Percentiles rank a stretch among this genome's conserved stretches.
phyloP scores from a whole-genome alignment of 106 monocot species.

The Allium sativum region DNA sequence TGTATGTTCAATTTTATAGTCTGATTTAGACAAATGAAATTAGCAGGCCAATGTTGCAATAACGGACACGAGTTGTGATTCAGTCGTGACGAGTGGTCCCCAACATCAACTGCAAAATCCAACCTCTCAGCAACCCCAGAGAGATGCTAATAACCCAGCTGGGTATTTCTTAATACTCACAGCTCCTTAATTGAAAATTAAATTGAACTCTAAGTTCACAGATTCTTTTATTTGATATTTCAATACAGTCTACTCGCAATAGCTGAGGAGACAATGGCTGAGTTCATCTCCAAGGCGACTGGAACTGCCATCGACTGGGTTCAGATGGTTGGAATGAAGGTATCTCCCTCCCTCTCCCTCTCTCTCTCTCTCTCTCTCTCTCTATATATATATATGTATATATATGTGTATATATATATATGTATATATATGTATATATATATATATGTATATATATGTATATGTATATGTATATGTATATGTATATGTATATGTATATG shows the following conservation, averaged over 20 bases:
- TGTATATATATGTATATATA: too few relatives aligned
- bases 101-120: constrained; percentile 69
- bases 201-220: not conserved
- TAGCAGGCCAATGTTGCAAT: constrained; percentile 50
- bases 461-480: too few relatives aligned
- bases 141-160: constrained; percentile 83
- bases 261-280: constrained; percentile 79
- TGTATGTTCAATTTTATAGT: too few relatives aligned
- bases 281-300: constrained; percentile 75
- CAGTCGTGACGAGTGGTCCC: constrained; percentile 83
- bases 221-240: not conserved
- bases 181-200: not conserved
- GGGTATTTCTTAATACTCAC: constrained; percentile 36
- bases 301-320: constrained; percentile 87
- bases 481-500: too few relatives aligned
- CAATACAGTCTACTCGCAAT: constrained; percentile 53
- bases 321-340: constrained; percentile 93
- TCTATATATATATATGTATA: too few relatives aligned
- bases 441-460: too few relatives aligned
- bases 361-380: too few relatives aligned
- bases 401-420: too few relatives aligned
- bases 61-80: constrained; percentile 77
- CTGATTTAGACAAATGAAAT: not conserved
- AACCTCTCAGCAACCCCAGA: constrained; percentile 59
- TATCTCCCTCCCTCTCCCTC: constrained; percentile 5